These are phyloP conservation scores for Celoporthe dispersa DNA, from an alignment of 2,329 filamentous ascomycete genomes.

Conservation along the genomic window DNA sequence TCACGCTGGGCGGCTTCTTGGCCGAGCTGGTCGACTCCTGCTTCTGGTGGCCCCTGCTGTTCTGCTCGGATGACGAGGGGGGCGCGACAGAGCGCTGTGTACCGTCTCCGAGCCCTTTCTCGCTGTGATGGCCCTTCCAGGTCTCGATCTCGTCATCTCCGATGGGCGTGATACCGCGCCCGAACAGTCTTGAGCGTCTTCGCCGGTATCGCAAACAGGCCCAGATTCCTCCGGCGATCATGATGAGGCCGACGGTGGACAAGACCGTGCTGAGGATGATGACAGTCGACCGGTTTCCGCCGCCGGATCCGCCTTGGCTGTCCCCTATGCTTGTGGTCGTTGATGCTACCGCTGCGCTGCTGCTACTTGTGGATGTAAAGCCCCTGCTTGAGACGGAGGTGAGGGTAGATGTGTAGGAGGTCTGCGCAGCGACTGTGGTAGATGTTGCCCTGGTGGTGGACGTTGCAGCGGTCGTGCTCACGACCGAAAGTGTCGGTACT, in stretches of 20 bases:
- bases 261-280: conserved; percentile 56
- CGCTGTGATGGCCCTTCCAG: conserved; percentile 55
- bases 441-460: neutral
- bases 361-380: neutral
- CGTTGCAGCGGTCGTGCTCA: conserved; percentile 5
- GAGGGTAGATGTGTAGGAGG: neutral
- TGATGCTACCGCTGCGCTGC: neutral
- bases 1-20: conserved; percentile 56
- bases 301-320: neutral
- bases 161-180: conserved; percentile 63
- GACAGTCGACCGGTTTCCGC: conserved; percentile 46
- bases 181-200: conserved; percentile 48
- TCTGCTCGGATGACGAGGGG: conserved; percentile 39
- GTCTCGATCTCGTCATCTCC: conserved; percentile 69
- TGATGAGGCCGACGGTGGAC: conserved; percentile 49
- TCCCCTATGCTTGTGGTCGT: conserved; percentile 4
- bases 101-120: conserved; percentile 56
- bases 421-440: neutral
- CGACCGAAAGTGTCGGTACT: conserved; percentile 5
- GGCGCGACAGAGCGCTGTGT: conserved; percentile 66
- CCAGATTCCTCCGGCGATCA: conserved; percentile 43
- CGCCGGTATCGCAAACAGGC: conserved; percentile 47
- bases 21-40: conserved; percentile 42
- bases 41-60: conserved; percentile 40
- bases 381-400: conserved; percentile 2